phyloP scores from a whole-genome alignment of 345 rosid species.

The Cardamine occulta region DNA sequence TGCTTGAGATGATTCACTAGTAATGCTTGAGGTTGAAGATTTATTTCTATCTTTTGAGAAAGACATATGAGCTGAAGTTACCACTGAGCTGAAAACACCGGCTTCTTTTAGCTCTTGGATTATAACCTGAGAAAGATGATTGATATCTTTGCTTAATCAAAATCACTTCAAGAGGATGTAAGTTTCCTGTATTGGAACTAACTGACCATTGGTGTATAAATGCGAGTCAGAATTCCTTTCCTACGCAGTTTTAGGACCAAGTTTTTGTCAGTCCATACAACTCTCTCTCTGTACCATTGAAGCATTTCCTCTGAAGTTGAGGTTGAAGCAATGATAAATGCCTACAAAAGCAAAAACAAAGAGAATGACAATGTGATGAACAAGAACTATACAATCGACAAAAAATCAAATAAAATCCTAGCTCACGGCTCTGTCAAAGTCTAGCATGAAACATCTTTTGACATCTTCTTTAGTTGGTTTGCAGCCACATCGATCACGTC shows the following conservation, averaged over 20 bases:
- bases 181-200: neutral
- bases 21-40: slow-evolving; percentile 46
- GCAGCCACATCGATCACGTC: slow-evolving; percentile 92
- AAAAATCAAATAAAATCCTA: neutral
- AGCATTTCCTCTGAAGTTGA: slow-evolving; percentile 90
- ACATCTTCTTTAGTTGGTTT: slow-evolving; percentile 89
- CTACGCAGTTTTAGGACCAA: slow-evolving; percentile 61
- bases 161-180: neutral
- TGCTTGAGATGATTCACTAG: slow-evolving; percentile 50
- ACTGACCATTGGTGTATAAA: slow-evolving; percentile 85
- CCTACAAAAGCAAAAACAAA: slow-evolving; percentile 48
- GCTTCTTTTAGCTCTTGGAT: slow-evolving; percentile 76
- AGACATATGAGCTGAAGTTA: too few species aligned
- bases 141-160: neutral
- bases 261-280: slow-evolving; percentile 75
- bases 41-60: slow-evolving; percentile 41
- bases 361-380: neutral
- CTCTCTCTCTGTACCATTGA: slow-evolving; percentile 74
- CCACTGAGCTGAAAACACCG: slow-evolving; percentile 66
- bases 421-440: slow-evolving; percentile 87
- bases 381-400: neutral
- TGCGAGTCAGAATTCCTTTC: slow-evolving; percentile 76
- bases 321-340: slow-evolving; percentile 94
- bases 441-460: slow-evolving; percentile 94
- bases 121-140: slow-evolving; percentile 54